Evolutionary conservation across 2,329 filamentous ascomycete genomes (phyloP).

Genomic region (Didymella arachidicola): DNA sequence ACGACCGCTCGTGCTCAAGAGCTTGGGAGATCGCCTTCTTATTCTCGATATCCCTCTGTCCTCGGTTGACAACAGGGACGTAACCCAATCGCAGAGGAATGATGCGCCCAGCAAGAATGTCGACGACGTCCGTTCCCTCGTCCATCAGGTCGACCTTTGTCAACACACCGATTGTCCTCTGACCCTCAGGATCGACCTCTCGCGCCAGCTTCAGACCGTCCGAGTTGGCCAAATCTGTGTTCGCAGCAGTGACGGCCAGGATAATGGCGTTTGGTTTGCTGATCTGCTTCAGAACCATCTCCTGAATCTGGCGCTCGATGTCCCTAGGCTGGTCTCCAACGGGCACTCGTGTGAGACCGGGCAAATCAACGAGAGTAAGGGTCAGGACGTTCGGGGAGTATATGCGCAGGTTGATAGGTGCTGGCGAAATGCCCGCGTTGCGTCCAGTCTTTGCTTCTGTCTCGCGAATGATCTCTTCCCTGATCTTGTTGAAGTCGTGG

Average conservation of each 20-base stretch:
- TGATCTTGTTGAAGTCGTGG: slow-evolving; percentile 96
- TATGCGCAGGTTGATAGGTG: slow-evolving; percentile 96
- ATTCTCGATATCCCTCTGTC: slow-evolving; percentile 97
- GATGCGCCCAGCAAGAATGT: slow-evolving; percentile 96
- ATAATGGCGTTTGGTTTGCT: slow-evolving; percentile 98
- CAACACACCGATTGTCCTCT: slow-evolving; percentile 96
- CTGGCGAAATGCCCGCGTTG: slow-evolving; percentile 95
- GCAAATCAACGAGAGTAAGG: slow-evolving; percentile 93
- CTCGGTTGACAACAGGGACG: slow-evolving; percentile 96
- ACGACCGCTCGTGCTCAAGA: slow-evolving; percentile 92
- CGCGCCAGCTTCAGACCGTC: slow-evolving; percentile 95
- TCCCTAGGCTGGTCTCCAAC: slow-evolving; percentile 96
- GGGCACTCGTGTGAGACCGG: slow-evolving; percentile 94
- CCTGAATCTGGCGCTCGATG: slow-evolving; percentile 94
- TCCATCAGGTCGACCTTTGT: slow-evolving; percentile 99
- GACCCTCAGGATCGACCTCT: slow-evolving; percentile 96
- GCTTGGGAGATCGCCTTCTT: slow-evolving; percentile 93
- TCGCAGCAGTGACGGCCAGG: slow-evolving; percentile 92
- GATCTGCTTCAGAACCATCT: slow-evolving; percentile 99
- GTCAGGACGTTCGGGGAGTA: slow-evolving; percentile 99
- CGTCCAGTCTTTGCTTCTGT: slow-evolving; percentile 95
- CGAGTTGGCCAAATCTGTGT: slow-evolving; percentile 98
- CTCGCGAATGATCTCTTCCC: slow-evolving; percentile 96
- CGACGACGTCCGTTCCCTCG: slow-evolving; percentile 96
- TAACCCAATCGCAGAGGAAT: slow-evolving; percentile 95